phyloP scores from a whole-genome alignment of 73 alveolate genomes.

The Paramecium tetraurelia region DNA sequence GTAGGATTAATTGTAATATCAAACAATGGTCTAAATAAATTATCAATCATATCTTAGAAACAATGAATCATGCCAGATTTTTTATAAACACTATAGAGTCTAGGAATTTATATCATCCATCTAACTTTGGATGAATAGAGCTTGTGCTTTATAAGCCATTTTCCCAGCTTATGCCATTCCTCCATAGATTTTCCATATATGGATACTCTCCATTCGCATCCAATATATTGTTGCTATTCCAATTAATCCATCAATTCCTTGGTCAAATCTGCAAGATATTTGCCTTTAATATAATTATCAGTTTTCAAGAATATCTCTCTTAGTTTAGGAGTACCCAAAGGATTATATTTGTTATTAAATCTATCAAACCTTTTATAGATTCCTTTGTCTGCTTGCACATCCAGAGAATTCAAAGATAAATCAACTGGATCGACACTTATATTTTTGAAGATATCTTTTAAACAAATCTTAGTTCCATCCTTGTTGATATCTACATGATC shows the following conservation, averaged over 20 bases:
- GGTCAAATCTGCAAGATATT: conserved; percentile 72
- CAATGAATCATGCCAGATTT: conserved; percentile 61
- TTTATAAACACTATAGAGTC: conserved; percentile 74
- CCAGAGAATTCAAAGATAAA: neutral
- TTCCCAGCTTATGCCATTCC: conserved; percentile 77
- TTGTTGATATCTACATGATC: conserved; percentile 56
- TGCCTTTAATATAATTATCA: conserved; percentile 78
- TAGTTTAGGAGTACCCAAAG: conserved; percentile 75
- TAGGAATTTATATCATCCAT: conserved; percentile 81
- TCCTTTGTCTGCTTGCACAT: conserved; percentile 73
- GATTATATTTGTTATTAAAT: conserved; percentile 78
- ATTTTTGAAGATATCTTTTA: conserved; percentile 58
- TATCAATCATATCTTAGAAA: conserved; percentile 76
- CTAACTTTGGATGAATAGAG: conserved; percentile 65
- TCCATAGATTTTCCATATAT: conserved; percentile 72
- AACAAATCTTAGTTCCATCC: conserved; percentile 60
- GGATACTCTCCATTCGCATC: conserved; percentile 75
- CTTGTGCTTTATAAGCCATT: conserved; percentile 70
- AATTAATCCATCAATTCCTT: conserved; percentile 69
- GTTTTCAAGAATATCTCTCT: conserved; percentile 76
- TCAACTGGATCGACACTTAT: conserved; percentile 23
- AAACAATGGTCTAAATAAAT: conserved; percentile 62
- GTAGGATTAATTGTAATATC: conserved; percentile 59
- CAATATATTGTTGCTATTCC: conserved; percentile 63
- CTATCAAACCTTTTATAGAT: conserved; percentile 78